These are phyloP conservation scores for Capsicum rhomboideum DNA, from an alignment of 257 asterid species.

Conservation along the genomic window DNA sequence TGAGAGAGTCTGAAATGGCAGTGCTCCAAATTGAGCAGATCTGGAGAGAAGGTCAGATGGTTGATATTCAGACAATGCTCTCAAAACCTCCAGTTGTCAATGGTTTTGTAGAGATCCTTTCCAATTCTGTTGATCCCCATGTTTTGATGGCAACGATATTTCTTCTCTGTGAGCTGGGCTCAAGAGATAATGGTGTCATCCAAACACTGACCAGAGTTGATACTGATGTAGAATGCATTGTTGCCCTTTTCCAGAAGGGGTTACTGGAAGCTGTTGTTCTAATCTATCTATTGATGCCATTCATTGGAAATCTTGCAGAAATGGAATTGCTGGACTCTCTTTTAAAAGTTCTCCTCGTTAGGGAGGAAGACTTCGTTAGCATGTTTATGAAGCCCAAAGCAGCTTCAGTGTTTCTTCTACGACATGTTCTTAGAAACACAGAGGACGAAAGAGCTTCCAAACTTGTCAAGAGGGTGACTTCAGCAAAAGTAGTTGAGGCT, in stretches of 20 bases:
- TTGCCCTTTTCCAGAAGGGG: slow-evolving; percentile 65
- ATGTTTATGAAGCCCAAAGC: slow-evolving; percentile 44
- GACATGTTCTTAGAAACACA: slow-evolving; percentile 31
- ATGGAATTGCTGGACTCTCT: slow-evolving; percentile 50
- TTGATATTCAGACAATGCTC: slow-evolving; percentile 32
- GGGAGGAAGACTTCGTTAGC: slow-evolving; percentile 14
- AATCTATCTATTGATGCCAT: slow-evolving; percentile 42
- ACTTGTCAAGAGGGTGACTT: slow-evolving; percentile 24
- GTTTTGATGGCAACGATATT: slow-evolving; percentile 45
- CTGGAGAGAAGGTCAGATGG: slow-evolving; percentile 29
- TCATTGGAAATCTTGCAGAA: slow-evolving; percentile 24
- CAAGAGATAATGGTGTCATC: slow-evolving; percentile 39
- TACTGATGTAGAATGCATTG: slow-evolving; percentile 60
- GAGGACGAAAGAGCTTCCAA: slow-evolving; percentile 21
- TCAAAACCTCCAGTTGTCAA: slow-evolving; percentile 59
- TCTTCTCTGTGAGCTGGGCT: slow-evolving; percentile 58
- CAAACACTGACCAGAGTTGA: slow-evolving; percentile 69
- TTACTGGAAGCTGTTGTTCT: slow-evolving; percentile 62
- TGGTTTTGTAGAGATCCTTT: slow-evolving; percentile 64
- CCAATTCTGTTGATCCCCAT: slow-evolving; percentile 45
- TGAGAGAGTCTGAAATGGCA: slow-evolving; percentile 55
- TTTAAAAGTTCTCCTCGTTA: slow-evolving; percentile 20
- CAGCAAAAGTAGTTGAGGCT: slow-evolving; percentile 23
- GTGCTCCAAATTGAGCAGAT: slow-evolving; percentile 43
- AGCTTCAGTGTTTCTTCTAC: slow-evolving; percentile 49